phyloP scores from a whole-genome alignment of 768 basidiomycete species.

The Rubroboletus satanas region DNA sequence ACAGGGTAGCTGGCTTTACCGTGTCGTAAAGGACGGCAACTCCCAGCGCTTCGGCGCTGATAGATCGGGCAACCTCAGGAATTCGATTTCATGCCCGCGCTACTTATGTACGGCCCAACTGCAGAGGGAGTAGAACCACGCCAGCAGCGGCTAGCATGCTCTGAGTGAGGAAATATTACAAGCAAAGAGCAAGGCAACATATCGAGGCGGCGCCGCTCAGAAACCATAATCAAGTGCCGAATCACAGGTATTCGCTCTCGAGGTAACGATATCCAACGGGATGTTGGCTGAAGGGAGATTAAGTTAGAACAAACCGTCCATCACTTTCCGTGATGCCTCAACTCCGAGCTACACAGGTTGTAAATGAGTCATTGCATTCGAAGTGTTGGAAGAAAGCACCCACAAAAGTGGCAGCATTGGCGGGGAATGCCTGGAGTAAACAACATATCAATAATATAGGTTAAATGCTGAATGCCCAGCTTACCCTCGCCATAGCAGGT shows the following conservation, averaged over 20 bases:
- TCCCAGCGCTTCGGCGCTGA: neutral
- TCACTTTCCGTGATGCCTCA: slow-evolving; percentile 78
- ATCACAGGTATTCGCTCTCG: slow-evolving; percentile 3
- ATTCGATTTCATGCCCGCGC: neutral
- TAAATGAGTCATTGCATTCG: neutral
- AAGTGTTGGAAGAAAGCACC: slow-evolving; percentile 31
- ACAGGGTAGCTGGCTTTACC: neutral
- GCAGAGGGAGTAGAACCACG: neutral
- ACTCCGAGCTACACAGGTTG: slow-evolving; percentile 69
- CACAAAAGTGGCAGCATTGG: slow-evolving; percentile 93
- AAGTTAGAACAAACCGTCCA: slow-evolving; percentile 61
- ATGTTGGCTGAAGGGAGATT: neutral
- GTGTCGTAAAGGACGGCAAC: slow-evolving; percentile 14
- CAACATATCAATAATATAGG: neutral
- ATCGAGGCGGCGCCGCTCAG: slow-evolving; percentile 2
- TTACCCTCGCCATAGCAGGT: slow-evolving; percentile 89
- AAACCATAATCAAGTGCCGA: slow-evolving; percentile 5
- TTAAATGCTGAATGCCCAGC: slow-evolving; percentile 24
- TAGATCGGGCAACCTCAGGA: neutral
- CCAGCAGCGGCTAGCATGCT: neutral
- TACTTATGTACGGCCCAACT: neutral
- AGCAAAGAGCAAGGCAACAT: slow-evolving; percentile 1
- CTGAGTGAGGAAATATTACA: slow-evolving; percentile 8
- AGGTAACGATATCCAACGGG: neutral
- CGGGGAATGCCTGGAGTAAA: slow-evolving; percentile 80